A percentile compares a stretch with the other conserved stretches of the same genome.
Conservation (phyloP, 345 rosid species). For the Eucalyptus grandis region DNA sequence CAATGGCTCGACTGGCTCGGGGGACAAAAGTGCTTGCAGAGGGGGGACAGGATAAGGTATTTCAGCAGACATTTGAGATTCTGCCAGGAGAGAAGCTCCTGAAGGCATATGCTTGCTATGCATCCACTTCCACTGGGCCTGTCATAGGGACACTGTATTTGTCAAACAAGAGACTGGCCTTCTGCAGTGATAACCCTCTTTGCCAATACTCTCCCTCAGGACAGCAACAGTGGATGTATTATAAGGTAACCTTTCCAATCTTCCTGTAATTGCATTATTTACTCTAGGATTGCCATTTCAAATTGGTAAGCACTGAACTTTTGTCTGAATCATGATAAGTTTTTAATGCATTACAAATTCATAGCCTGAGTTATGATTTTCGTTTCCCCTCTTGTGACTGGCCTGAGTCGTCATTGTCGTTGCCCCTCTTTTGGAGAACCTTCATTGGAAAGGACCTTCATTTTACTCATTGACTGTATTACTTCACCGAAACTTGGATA, state of each 20-base stretch:
- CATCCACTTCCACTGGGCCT: conserved; percentile 72
- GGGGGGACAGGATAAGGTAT: conserved; percentile 79
- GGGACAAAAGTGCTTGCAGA: conserved; percentile 64
- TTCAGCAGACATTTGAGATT: conserved; percentile 51
- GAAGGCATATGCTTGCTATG: conserved; percentile 65
- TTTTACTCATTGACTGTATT: neutral
- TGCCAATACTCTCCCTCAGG: conserved; percentile 29
- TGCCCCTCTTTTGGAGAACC: neutral
- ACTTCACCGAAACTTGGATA: neutral
- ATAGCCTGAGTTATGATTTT: neutral
- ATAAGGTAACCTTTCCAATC: conserved; percentile 37
- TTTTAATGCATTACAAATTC: neutral
- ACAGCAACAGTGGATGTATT: conserved; percentile 41
- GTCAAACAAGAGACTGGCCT: conserved; percentile 46
- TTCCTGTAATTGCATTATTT: neutral
- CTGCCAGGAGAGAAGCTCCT: conserved; percentile 56
- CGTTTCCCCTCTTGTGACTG: neutral
- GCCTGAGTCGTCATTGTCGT: neutral
- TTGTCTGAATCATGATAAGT: neutral
- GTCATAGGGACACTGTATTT: conserved; percentile 67
- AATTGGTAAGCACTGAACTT: neutral
- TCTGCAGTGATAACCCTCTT: conserved; percentile 61
- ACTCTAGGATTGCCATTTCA: neutral
- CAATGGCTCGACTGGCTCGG: conserved; percentile 71
- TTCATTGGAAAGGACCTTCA: neutral